phyloP scores from a whole-genome alignment of 805 yeast species.

The Kluyveromyces nonfermentans region DNA sequence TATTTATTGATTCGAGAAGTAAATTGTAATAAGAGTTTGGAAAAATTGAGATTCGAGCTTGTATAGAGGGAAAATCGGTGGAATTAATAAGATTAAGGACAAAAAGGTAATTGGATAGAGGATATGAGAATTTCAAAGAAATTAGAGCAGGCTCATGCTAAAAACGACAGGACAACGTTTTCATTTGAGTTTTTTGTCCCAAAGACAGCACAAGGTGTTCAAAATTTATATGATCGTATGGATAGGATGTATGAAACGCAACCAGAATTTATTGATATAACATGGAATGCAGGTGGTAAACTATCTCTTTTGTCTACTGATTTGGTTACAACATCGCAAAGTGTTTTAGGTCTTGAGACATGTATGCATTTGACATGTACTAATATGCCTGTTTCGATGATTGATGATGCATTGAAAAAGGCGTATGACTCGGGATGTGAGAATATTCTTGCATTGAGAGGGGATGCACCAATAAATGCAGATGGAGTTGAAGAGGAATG shows the following conservation, averaged over 20 bases:
- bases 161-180: slow-evolving; percentile 51
- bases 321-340: slow-evolving; percentile 83
- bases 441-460: slow-evolving; percentile 87
- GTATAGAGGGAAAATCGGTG: too few species aligned
- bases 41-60: too few species aligned
- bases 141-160: slow-evolving; percentile 24
- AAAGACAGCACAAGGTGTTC: slow-evolving; percentile 94
- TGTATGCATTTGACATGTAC: slow-evolving; percentile 98
- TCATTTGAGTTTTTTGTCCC: slow-evolving; percentile 97
- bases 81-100: not conserved
- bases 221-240: slow-evolving; percentile 92
- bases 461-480: slow-evolving; percentile 77
- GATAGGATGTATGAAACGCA: slow-evolving; percentile 86
- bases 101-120: not conserved
- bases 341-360: slow-evolving; percentile 85
- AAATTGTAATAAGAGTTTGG: too few species aligned
- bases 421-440: slow-evolving; percentile 92
- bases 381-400: slow-evolving; percentile 73
- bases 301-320: slow-evolving; percentile 78
- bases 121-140: slow-evolving; percentile 35
- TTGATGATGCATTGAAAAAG: slow-evolving; percentile 74
- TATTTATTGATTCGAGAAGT: not conserved
- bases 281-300: slow-evolving; percentile 93
- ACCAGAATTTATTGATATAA: slow-evolving; percentile 89
- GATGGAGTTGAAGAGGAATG: slow-evolving; percentile 9